A percentile compares a stretch with the other conserved stretches of the same genome.
Evolutionary conservation across 2,329 filamentous ascomycete species (phyloP).

Genomic region (Penicillium sp.): DNA sequence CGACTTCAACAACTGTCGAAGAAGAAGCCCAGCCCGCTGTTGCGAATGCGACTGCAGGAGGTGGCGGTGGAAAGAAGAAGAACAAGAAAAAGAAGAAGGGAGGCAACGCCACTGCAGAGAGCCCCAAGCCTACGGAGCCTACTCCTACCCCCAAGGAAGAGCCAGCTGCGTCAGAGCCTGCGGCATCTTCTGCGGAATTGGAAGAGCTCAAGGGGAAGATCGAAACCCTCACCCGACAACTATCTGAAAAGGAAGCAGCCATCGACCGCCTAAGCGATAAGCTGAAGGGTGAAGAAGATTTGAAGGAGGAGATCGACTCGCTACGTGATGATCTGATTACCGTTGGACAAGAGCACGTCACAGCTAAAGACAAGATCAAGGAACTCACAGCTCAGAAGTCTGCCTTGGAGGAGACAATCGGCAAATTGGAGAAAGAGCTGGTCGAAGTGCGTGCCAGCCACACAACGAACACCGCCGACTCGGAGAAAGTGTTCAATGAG

Average conservation of each 20-base stretch:
- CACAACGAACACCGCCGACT: conserved; percentile 46
- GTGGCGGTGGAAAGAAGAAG: conserved; percentile 59
- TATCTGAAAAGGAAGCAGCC: conserved; percentile 62
- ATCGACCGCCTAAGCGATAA: conserved; percentile 70
- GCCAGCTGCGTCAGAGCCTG: conserved; percentile 36
- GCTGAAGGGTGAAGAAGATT: conserved; percentile 71
- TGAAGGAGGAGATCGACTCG: conserved; percentile 81
- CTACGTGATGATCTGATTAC: conserved; percentile 75
- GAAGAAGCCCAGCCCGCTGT: conserved; percentile 20
- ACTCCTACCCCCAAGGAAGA: conserved; percentile 13
- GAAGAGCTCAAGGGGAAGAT: conserved; percentile 38
- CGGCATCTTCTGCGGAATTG: conserved; percentile 16
- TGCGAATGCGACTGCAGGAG: conserved; percentile 19
- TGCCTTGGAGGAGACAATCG: conserved; percentile 62
- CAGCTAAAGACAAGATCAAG: conserved; percentile 73
- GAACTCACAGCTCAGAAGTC: conserved; percentile 67
- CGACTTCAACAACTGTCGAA: conserved; percentile 13
- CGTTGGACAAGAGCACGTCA: conserved; percentile 79
- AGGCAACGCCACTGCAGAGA: conserved; percentile 50
- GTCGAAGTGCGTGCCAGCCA: conserved; percentile 52
- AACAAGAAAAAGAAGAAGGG: conserved; percentile 89
- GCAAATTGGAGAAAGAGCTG: conserved; percentile 70
- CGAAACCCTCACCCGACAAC: conserved; percentile 33
- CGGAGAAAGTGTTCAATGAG: conserved; percentile 52
- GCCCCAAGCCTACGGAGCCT: conserved; percentile 23